A percentile compares a stretch with the other conserved stretches of the same genome.
phyloP scores from a whole-genome alignment of 108 stramenopile species.

The Seminavis robusta region DNA sequence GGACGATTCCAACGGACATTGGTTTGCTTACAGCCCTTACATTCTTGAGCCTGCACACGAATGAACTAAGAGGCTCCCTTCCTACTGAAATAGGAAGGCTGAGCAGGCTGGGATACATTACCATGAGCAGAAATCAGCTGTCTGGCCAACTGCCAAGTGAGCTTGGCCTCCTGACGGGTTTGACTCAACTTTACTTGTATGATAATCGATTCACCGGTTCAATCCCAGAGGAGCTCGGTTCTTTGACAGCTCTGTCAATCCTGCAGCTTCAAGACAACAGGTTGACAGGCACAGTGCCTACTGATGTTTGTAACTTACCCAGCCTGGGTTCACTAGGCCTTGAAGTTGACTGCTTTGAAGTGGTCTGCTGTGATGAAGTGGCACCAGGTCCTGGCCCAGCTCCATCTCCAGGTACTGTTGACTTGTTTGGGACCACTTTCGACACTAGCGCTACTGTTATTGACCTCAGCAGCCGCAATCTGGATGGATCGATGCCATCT shows the following conservation, averaged over 20 bases:
- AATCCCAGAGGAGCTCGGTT: conserved; percentile 43
- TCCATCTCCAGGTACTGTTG: too few relatives aligned
- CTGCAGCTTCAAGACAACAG: conserved; percentile 19
- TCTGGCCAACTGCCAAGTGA: conserved; percentile 2
- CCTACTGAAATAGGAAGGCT: conserved; percentile 21
- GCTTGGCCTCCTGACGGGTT: conserved; percentile 13
- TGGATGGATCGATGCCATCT: conserved; percentile 16
- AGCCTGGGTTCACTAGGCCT: too few relatives aligned
- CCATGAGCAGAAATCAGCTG: conserved; percentile 13
- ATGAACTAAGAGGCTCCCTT: conserved; percentile 29
- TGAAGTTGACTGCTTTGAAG: too few relatives aligned
- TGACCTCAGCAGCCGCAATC: conserved; percentile 2
- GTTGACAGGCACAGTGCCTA: conserved; percentile 18
- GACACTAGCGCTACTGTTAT: too few relatives aligned
- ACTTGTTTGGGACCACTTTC: too few relatives aligned
- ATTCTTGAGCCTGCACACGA: conserved; percentile 25
- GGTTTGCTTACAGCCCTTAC: conserved; percentile 24
- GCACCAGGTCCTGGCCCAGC: too few relatives aligned
- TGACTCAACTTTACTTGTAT: conserved; percentile 37
- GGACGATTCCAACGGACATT: conserved; percentile 19
- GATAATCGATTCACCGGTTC: conserved; percentile 48
- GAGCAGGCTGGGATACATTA: conserved; percentile 17
- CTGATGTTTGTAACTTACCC: too few relatives aligned
- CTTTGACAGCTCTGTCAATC: conserved; percentile 25
- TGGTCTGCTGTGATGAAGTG: too few relatives aligned